These are phyloP conservation scores for Pythium phragmitis DNA, from an alignment of 352 stramenopile genomes.

Conservation along the genomic window DNA sequence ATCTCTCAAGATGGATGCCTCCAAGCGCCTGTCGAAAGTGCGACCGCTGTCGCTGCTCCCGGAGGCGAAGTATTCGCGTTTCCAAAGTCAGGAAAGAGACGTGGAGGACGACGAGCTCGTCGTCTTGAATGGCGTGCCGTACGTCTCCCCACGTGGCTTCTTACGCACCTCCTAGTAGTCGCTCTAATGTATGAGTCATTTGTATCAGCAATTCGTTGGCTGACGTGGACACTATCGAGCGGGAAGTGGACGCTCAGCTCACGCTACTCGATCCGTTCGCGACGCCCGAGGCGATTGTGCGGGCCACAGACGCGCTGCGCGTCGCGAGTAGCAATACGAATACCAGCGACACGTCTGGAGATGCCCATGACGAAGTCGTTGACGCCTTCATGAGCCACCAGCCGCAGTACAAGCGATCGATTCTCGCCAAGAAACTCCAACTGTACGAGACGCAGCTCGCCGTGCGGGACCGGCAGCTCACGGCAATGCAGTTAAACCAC, in stretches of 20 bases:
- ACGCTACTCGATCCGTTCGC: slow-evolving; percentile 19
- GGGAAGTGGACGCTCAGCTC: slow-evolving; percentile 24
- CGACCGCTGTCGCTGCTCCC: not conserved
- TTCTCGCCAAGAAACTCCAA: slow-evolving; percentile 56
- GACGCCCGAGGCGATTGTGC: not conserved
- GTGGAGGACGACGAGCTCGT: slow-evolving; percentile 10
- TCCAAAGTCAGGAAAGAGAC: not conserved
- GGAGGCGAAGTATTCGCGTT: not conserved
- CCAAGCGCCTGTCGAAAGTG: not conserved
- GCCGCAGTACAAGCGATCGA: slow-evolving; percentile 35
- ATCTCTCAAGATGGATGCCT: not conserved
- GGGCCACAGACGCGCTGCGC: not conserved
- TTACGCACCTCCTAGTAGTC: not conserved
- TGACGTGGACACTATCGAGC: slow-evolving; percentile 24
- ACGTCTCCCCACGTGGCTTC: not conserved
- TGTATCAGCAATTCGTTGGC: slow-evolving; percentile 7
- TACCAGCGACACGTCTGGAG: not conserved
- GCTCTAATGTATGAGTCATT: not conserved
- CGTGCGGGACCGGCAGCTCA: slow-evolving; percentile 39
- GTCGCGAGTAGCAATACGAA: not conserved
- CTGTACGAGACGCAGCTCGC: slow-evolving; percentile 51
- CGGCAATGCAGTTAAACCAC: slow-evolving; percentile 31
- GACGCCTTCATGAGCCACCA: slow-evolving; percentile 48
- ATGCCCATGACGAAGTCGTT: slow-evolving; percentile 12
- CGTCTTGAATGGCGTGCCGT: slow-evolving; percentile 22